Evolutionary conservation across 2,329 filamentous ascomycete genomes (phyloP).

Genomic region (Alternaria hordeiaustralica): DNA sequence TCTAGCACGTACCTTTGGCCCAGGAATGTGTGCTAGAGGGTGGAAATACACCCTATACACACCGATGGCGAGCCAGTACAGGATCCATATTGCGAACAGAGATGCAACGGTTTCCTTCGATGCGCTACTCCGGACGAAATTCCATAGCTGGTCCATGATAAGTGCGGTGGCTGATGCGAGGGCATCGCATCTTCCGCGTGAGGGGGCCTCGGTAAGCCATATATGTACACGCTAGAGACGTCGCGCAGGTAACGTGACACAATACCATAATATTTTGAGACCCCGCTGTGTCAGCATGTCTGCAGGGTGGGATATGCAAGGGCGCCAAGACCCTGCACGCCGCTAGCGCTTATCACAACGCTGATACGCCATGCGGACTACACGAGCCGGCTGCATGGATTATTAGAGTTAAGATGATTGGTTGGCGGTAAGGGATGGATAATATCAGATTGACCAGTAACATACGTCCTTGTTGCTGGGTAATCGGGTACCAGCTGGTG

Average conservation of each 20-base stretch:
- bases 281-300: background rate
- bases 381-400: background rate
- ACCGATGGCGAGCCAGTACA: background rate
- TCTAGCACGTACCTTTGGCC: background rate
- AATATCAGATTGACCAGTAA: background rate
- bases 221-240: background rate
- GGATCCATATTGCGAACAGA: background rate
- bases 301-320: background rate
- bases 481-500: background rate
- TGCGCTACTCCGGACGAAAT: background rate
- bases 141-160: background rate
- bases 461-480: background rate
- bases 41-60: background rate
- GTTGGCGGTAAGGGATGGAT: too few species aligned
- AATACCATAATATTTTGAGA: too few species aligned
- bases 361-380: background rate
- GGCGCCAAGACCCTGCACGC: background rate
- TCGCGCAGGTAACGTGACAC: background rate
- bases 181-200: background rate
- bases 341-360: background rate
- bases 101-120: background rate
- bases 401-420: background rate
- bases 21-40: background rate
- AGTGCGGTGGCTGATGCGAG: background rate
- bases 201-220: background rate